Base-by-base conservation (phyloP, 2,329 filamentous ascomycete species). In the Aspergillus jensenii region DNA sequence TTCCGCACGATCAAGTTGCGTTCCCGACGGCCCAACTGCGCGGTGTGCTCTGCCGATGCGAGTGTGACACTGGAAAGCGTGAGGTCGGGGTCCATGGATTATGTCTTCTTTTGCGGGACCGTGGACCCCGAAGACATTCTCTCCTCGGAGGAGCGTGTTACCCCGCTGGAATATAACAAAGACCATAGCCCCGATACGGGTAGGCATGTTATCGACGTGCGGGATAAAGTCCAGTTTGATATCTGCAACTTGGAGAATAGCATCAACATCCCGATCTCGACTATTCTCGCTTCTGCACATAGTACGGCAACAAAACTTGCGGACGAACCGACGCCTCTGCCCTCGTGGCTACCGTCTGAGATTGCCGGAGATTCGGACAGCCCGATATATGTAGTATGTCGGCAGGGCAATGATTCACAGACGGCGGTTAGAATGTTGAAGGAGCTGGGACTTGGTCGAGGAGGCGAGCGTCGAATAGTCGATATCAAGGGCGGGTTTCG, bases 71-170 rank as follows among this genome's bases (percentile, higher is more conserved):
- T 85, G 7, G 80, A 87, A 11, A 83, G 81, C 7, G 75, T 96
- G 52, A 78, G 74, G 19, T 82, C 81, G 0, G 88, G 89, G 0
- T 87, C 84, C 5, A 78, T 93, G 47, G 91, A 97, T 70, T 98
- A 98, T 70, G 82, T 90, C 0, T 86, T 88, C 52, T 97, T 98
- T 70, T 98, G 93, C 69, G 92, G 93, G 4, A 81, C 85, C 1
- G 72, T 76, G 1, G 70, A 71, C 50, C 82, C 86, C 0, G 77
- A 88, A 17, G 75, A 79, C 9, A 61, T 89, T 3, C 79, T 96
- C 1, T 70, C 67, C 6, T 76, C 85, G 0, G 80, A 86, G 0
- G 89, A 95, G 64, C 84, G 92, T 8, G 81, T 96, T 35, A 84
- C 86, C 0, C 86, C 87, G 0, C 67, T 74, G 0, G 82, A 88